Evolutionary conservation across 176 grass and related monocot species (phyloP).

Genomic region (Pontederia paniculata): DNA sequence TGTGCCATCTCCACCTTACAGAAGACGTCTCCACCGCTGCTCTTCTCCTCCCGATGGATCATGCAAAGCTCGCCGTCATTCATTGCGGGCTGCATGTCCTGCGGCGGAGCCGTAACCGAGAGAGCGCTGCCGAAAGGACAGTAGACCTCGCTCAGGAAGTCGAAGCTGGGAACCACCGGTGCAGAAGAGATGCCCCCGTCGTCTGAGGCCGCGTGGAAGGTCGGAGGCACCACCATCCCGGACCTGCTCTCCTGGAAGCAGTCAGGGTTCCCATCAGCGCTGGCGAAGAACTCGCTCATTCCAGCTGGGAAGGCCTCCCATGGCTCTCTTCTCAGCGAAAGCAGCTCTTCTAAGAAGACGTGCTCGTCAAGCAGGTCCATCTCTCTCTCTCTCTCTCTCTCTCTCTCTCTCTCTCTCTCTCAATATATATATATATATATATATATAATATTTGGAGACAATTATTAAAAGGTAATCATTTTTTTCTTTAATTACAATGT

Average conservation of each 20-base stretch:
- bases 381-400: background rate
- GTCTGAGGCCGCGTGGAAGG: slow-evolving; percentile 20
- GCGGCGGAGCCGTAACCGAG: slow-evolving; percentile 10
- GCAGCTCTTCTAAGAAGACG: slow-evolving; percentile 74
- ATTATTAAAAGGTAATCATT: too few species aligned
- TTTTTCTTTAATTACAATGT: too few species aligned
- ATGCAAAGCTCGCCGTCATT: slow-evolving; percentile 12
- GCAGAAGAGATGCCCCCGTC: background rate
- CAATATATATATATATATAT: too few species aligned
- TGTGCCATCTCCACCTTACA: slow-evolving; percentile 64
- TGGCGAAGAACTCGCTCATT: slow-evolving; percentile 78
- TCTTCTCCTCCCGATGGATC: background rate
- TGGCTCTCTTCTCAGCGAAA: slow-evolving; percentile 52
- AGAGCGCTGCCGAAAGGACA: slow-evolving; percentile 8
- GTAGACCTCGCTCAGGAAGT: slow-evolving; percentile 70
- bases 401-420: too few species aligned
- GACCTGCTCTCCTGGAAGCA: slow-evolving; percentile 69
- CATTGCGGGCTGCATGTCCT: slow-evolving; percentile 38
- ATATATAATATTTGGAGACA: too few species aligned
- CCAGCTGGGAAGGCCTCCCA: slow-evolving; percentile 37
- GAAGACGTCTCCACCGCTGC: too few species aligned
- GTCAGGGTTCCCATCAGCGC: slow-evolving; percentile 38
- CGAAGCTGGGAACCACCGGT: slow-evolving; percentile 27
- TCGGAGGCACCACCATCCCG: slow-evolving; percentile 41
- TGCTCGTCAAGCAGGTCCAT: slow-evolving; percentile 95